Percentiles rank a stretch among this genome's conserved stretches.
Evolutionary conservation across 208 protist species (phyloP).

Genomic region (Leishmania mexicana): DNA sequence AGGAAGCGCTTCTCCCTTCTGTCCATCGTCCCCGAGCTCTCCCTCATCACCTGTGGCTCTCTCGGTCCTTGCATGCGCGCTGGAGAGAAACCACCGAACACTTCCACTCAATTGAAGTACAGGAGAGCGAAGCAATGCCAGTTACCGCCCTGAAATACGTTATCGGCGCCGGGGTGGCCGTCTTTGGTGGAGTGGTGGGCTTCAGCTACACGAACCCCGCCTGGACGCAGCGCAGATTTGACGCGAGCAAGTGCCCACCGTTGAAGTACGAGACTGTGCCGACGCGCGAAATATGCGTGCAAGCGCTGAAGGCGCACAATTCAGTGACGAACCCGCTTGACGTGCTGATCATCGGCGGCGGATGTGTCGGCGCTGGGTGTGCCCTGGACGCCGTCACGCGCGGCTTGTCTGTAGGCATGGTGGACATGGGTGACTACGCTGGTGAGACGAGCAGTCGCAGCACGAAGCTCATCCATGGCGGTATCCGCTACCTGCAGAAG

Average conservation of each 20-base stretch:
- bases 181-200: slow-evolving; percentile 55
- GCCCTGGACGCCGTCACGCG: slow-evolving; percentile 94
- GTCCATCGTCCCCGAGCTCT: background rate
- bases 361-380: slow-evolving; percentile 93
- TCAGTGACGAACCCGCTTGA: slow-evolving; percentile 82
- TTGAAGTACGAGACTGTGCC: slow-evolving; percentile 49
- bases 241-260: slow-evolving; percentile 38
- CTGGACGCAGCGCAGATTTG: slow-evolving; percentile 81
- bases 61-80: too few species aligned
- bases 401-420: slow-evolving; percentile 91
- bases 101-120: background rate
- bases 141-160: slow-evolving; percentile 49
- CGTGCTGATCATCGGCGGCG: slow-evolving; percentile 95
- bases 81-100: background rate
- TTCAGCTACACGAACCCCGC: slow-evolving; percentile 81
- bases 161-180: slow-evolving; percentile 39
- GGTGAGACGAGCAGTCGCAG: slow-evolving; percentile 94
- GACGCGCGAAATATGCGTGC: slow-evolving; percentile 60
- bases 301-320: slow-evolving; percentile 44
- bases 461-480: slow-evolving; percentile 98
- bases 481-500: slow-evolving; percentile 97
- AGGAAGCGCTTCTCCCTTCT: background rate
- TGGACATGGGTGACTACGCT: slow-evolving; percentile 97
- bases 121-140: slow-evolving; percentile 22
- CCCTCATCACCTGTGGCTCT: background rate